Base-by-base conservation (phyloP, 768 basidiomycete genomes). In the Goffeauzyma gilvescens region DNA sequence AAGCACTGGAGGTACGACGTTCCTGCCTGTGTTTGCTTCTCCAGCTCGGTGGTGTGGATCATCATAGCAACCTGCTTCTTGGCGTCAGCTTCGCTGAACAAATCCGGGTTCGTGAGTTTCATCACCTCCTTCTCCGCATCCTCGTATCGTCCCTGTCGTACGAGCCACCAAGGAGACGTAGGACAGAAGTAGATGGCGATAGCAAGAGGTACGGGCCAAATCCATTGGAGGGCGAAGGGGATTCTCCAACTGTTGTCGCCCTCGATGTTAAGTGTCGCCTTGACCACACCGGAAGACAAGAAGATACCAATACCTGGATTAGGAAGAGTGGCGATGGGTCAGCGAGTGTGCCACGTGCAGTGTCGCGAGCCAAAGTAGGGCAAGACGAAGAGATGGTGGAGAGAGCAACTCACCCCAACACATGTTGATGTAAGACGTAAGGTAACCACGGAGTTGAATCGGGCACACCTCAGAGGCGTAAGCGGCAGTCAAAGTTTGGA, bases 391-490 rank as follows among this genome's bases (percentile, higher is more conserved):
- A 13, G n/a, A 17, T 17, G 5, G n/a, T 36, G n/a, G 20, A 13
- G n/a, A 6, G n/a, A 36, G 5, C 13, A 13, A 14, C 20, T 17
- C 27, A 31, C 26, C 51, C 55, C 55, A 57, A 27, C 50, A 48
- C 36, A 52, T 39, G 26, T 52, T 48, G 35, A 53, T 50, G 17
- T 38, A 57, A 15, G 52, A 37, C 17, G 55, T 58, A 3, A 58
- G 45, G 42, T 51, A 61, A 14, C 48, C 51, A 22, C 59, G 50
- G 20, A 61, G 51, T 13, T 49, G 48, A 10, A 61, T 49, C 14
- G 59, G 59, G 13, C 37, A 39, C 22, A 58, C 52, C 31, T 65
- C 64, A 26, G 58, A 50, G 10, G 65, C 65, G 41, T 65, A 66
- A 1, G 63, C 50, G 7, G 52, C 55, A 1, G 59, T 59, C 8